Percentiles rank a stretch among this genome's conserved stretches.
Evolutionary conservation across 164 flowering plant genomes (phyloP).

Genomic region (Piper betle): DNA sequence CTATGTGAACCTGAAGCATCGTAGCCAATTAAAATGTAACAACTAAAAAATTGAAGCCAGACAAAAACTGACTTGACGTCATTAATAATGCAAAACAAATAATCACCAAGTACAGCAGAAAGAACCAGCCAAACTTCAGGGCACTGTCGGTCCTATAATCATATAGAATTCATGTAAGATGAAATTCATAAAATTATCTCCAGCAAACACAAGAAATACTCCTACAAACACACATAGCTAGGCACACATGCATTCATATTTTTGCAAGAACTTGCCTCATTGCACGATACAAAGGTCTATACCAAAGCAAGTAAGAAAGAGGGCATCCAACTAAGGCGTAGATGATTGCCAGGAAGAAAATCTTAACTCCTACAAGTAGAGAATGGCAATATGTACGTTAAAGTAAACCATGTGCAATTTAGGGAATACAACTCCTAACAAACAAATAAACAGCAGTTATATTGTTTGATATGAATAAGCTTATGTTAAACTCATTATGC

Average conservation of each 20-base stretch:
- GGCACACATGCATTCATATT: too few species aligned
- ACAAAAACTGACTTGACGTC: background rate
- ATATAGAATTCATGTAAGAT: constrained; percentile 5
- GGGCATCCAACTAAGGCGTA: constrained; percentile 81
- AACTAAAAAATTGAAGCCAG: background rate
- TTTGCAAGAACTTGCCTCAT: constrained; percentile 45
- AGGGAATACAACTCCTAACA: background rate
- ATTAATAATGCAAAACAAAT: constrained; percentile 1
- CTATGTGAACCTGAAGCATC: constrained; percentile 75
- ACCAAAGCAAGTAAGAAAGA: constrained; percentile 90
- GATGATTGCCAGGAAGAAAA: constrained; percentile 79
- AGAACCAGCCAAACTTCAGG: constrained; percentile 69
- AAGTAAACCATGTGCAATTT: background rate
- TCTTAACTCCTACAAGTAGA: constrained; percentile 61
- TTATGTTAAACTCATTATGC: constrained; percentile 2
- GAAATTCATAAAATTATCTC: background rate
- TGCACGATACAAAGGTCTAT: constrained; percentile 92
- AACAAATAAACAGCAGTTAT: too few species aligned
- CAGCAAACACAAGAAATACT: too few species aligned
- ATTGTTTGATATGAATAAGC: too few species aligned
- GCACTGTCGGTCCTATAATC: constrained; percentile 79
- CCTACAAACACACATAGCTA: background rate
- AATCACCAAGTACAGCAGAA: constrained; percentile 60
- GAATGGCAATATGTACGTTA: background rate
- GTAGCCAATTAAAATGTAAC: background rate